Percentiles rank a stretch among this genome's conserved stretches.
phyloP scores from a whole-genome alignment of 2,329 filamentous ascomycete genomes.

The Neocatenulostroma microsporum region DNA sequence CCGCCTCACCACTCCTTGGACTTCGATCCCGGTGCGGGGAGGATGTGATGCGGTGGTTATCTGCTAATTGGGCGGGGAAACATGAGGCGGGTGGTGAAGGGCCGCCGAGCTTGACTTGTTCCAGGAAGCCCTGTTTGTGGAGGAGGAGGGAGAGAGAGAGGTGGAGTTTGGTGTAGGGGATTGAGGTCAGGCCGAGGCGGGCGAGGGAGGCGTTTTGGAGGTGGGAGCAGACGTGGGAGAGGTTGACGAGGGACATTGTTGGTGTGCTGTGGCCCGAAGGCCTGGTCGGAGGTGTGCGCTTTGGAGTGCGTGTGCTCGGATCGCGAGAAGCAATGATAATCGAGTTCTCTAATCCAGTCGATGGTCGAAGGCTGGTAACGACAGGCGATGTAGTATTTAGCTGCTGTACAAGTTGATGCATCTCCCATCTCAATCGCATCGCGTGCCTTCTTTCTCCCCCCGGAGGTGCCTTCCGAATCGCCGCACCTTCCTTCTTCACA shows the following conservation, averaged over 20 bases:
- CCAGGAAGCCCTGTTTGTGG: constrained; percentile 75
- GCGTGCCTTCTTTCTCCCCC: background rate
- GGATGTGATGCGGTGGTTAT: constrained; percentile 22
- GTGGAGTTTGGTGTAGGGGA: constrained; percentile 74
- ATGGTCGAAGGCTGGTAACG: no score
- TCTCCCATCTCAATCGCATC: background rate
- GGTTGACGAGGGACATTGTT: constrained; percentile 63
- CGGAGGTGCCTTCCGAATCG: constrained; percentile 1
- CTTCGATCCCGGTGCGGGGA: constrained; percentile 21
- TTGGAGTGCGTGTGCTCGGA: background rate
- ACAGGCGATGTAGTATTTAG: no score
- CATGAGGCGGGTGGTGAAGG: constrained; percentile 44
- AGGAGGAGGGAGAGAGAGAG: constrained; percentile 66
- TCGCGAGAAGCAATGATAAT: no score
- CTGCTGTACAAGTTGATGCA: no score
- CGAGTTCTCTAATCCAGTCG: no score
- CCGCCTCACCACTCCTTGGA: constrained; percentile 19
- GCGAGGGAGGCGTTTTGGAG: constrained; percentile 81
- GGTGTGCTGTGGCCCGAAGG: constrained; percentile 14
- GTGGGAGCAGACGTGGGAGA: constrained; percentile 79
- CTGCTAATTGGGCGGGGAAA: constrained; percentile 23
- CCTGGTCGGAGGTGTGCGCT: constrained; percentile 1
- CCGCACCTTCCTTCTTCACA: constrained; percentile 3
- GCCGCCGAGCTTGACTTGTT: constrained; percentile 67
- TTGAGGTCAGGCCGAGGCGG: constrained; percentile 75